Conservation (phyloP, 2,329 filamentous ascomycete species). For the Aspergillus sp. region DNA sequence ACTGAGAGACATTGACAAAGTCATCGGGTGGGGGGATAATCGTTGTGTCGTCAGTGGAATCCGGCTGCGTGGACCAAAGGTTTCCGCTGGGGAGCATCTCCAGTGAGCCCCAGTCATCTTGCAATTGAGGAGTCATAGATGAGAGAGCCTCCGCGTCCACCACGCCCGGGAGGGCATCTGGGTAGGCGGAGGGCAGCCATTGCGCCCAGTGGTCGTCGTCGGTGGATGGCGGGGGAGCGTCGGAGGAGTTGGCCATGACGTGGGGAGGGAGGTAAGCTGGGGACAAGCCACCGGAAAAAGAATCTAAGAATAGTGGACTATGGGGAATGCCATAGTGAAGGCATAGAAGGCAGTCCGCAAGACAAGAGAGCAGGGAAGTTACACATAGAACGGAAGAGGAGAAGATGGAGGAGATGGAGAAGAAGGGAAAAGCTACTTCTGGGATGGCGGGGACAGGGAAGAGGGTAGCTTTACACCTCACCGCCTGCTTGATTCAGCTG, state of each 20-base stretch:
- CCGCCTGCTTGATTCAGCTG: not conserved
- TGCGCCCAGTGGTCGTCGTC: not conserved
- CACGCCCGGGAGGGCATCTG: not conserved
- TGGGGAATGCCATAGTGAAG: not conserved
- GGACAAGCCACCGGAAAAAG: not conserved
- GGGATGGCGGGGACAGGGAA: not conserved
- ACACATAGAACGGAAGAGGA: not conserved
- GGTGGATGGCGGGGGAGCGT: not conserved
- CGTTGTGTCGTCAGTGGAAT: not conserved
- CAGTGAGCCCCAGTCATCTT: not conserved
- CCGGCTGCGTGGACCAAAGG: not conserved
- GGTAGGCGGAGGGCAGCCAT: not conserved
- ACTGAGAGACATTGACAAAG: conserved; percentile 33
- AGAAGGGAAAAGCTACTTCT: not conserved
- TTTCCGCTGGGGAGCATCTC: not conserved
- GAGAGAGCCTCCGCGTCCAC: not conserved
- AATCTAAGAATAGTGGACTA: not conserved
- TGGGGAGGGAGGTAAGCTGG: not conserved
- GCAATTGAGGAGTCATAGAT: not conserved
- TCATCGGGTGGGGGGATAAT: not conserved
- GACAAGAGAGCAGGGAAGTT: not conserved
- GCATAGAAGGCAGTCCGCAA: not conserved
- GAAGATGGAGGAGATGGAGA: not conserved
- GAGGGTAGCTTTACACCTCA: not conserved
- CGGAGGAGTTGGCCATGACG: not conserved